Evolutionary conservation across 306 rosid species (phyloP), one percentile per base, ranked within the genome.

Genomic region (Prunus davidiana): DNA sequence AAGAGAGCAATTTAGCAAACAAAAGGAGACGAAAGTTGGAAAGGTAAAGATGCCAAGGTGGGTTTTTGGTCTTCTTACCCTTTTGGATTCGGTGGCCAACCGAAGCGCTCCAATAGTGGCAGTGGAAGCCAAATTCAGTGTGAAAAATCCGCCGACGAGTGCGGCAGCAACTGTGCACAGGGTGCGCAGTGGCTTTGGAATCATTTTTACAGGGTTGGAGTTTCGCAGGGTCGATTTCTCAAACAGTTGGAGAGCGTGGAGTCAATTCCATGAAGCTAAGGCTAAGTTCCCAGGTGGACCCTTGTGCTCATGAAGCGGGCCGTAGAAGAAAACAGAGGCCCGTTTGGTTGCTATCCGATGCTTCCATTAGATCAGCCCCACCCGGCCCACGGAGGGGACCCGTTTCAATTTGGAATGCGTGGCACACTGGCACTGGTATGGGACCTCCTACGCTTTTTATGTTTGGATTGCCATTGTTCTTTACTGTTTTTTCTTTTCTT

Each of bases 121-220:
- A 14, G 91, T 64, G 24, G 91, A 92, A 81, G 84, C 92, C 62
- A 92, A 30, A 58, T 90, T 92, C 43, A 95, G 76, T 16, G 97
- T 81, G 64, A 75, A 41, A 66, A 89, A 19, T 71, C 97, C 98
- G 14, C 92, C 92, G 6, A 87, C 64, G 63, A 95, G 82, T 38
- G 87, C 82, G 24, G 77, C 86, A 41, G 89, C 83, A 8, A 87
- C 90, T 4, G 69, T 70, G 75, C 78, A 71, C 77, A 87, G 57
- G 12, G 88, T 77, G 60, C 78, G 86, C 62, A 82, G 62, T 58
- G 86, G 87, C 82, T 70, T 76, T 25, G 82, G 85, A 56, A 83
- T 82, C 98, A 90, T 90, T 12, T 43, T 47, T 56, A 28, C 49
- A 19, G 28, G 61, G 51, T 19, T 30, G 57, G 55, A 27, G 8